Conservation (phyloP, 176 grass and related monocot genomes). For the Oryza glumipatula region DNA sequence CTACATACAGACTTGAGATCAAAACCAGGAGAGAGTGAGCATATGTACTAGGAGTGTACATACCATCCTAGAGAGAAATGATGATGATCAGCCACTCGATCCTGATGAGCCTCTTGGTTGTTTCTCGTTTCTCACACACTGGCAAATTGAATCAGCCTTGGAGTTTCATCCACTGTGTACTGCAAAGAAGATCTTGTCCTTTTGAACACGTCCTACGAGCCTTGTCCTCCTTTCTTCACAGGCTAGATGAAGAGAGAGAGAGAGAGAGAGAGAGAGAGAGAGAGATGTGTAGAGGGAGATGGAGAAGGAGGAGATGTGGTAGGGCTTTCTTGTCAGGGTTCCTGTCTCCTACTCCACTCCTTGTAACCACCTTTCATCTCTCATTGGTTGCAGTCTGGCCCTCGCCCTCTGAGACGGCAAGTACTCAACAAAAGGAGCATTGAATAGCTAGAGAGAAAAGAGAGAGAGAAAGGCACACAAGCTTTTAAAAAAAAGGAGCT, state of each 20-base stretch:
- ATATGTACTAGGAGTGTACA: neutral
- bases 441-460: slow-evolving; percentile 46
- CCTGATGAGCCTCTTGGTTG: slow-evolving; percentile 2
- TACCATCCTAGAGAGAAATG: slow-evolving; percentile 39
- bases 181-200: slow-evolving; percentile 83
- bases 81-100: slow-evolving; percentile 22
- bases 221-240: slow-evolving; percentile 42
- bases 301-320: slow-evolving; percentile 29
- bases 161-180: slow-evolving; percentile 82
- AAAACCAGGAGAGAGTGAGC: neutral
- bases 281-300: slow-evolving; percentile 14
- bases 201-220: slow-evolving; percentile 59
- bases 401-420: slow-evolving; percentile 74
- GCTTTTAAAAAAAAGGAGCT: slow-evolving; percentile 13
- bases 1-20: neutral
- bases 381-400: slow-evolving; percentile 61
- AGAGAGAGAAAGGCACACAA: slow-evolving; percentile 29
- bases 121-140: slow-evolving; percentile 47
- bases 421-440: slow-evolving; percentile 80
- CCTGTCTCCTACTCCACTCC: slow-evolving; percentile 61
- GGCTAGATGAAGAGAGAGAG: slow-evolving; percentile 37
- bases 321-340: slow-evolving; percentile 58
- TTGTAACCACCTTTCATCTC: slow-evolving; percentile 67
- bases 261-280: slow-evolving; percentile 36
- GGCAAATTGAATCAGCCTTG: slow-evolving; percentile 60